Evolutionary conservation across 495 filamentous ascomycete species (phyloP).

Genomic region (Bacidia gigantensis): DNA sequence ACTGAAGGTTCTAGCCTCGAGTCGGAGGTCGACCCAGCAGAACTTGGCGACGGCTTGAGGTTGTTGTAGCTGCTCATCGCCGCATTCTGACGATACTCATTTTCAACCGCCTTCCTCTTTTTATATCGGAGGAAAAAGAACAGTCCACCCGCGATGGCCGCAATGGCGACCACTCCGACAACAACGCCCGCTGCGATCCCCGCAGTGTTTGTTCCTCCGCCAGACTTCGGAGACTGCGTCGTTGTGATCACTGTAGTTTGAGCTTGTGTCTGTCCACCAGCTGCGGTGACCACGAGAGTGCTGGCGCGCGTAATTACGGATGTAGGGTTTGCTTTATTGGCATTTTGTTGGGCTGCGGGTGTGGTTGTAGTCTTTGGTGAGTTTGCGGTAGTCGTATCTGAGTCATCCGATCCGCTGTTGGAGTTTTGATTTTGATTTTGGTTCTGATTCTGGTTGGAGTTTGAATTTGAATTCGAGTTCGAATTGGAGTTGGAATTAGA

Average conservation of each 20-base stretch:
- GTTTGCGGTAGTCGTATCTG: background rate
- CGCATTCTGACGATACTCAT: constrained; percentile 64
- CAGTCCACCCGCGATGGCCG: constrained; percentile 47
- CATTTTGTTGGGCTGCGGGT: constrained; percentile 6
- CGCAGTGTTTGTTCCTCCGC: constrained; percentile 43
- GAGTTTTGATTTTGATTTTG: background rate
- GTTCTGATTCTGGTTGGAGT: constrained; percentile 13
- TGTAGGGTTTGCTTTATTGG: constrained; percentile 2
- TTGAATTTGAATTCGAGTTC: constrained; percentile 11
- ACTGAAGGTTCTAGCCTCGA: constrained; percentile 74
- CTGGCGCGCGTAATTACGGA: constrained; percentile 23
- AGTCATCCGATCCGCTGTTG: background rate
- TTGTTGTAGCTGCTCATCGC: constrained; percentile 45
- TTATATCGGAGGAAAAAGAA: constrained; percentile 67
- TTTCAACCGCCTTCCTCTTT: constrained; percentile 58
- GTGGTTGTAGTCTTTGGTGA: constrained; percentile 1
- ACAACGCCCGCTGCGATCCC: constrained; percentile 84
- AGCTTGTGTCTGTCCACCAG: constrained; percentile 18
- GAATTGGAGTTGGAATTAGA: constrained; percentile 15
- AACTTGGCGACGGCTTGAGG: constrained; percentile 50
- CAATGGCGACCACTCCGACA: constrained; percentile 61
- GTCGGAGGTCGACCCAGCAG: constrained; percentile 52
- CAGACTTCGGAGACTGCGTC: constrained; percentile 2
- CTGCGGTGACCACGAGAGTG: constrained; percentile 29
- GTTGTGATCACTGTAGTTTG: constrained; percentile 13